Conservation (phyloP, 805 yeast species). For the Metschnikowia cubensis region DNA sequence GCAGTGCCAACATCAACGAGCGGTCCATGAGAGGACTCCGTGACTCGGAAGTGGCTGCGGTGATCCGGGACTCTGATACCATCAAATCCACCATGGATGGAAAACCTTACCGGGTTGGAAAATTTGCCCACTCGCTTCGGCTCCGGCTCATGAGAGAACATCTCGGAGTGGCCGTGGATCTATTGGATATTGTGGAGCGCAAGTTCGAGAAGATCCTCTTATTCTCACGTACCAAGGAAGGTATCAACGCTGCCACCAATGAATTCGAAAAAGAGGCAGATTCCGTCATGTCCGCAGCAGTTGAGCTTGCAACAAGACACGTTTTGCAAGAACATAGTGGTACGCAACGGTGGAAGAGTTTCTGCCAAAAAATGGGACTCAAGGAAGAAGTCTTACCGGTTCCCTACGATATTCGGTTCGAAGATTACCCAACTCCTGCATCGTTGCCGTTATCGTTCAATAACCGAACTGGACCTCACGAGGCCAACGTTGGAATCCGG, state of each 20-base stretch:
- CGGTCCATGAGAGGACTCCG: slow-evolving; percentile 92
- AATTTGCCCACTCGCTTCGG: slow-evolving; percentile 84
- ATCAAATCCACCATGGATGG: slow-evolving; percentile 77
- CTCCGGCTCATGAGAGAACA: slow-evolving; percentile 96
- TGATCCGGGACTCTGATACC: slow-evolving; percentile 78
- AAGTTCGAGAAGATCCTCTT: slow-evolving; percentile 51
- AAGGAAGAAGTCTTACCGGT: slow-evolving; percentile 8
- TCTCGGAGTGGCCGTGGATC: slow-evolving; percentile 87
- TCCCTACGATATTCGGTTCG: slow-evolving; percentile 25
- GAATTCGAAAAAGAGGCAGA: slow-evolving; percentile 32
- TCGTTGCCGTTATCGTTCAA: slow-evolving; percentile 64
- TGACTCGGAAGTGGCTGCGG: slow-evolving; percentile 91
- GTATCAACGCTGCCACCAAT: slow-evolving; percentile 43
- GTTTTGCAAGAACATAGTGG: slow-evolving; percentile 52
- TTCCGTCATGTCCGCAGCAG: slow-evolving; percentile 56
- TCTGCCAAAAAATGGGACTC: slow-evolving; percentile 15
- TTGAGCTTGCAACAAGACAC: slow-evolving; percentile 70
- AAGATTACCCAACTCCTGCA: slow-evolving; percentile 27
- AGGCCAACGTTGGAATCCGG: slow-evolving; percentile 77
- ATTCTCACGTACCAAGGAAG: slow-evolving; percentile 40
- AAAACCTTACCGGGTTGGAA: slow-evolving; percentile 71
- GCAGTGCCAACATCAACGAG: slow-evolving; percentile 96
- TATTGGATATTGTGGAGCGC: slow-evolving; percentile 75
- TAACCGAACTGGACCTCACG: slow-evolving; percentile 71
- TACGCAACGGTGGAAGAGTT: slow-evolving; percentile 43